Conservation (phyloP, 129 eudicot species). For the Arctium minus region DNA sequence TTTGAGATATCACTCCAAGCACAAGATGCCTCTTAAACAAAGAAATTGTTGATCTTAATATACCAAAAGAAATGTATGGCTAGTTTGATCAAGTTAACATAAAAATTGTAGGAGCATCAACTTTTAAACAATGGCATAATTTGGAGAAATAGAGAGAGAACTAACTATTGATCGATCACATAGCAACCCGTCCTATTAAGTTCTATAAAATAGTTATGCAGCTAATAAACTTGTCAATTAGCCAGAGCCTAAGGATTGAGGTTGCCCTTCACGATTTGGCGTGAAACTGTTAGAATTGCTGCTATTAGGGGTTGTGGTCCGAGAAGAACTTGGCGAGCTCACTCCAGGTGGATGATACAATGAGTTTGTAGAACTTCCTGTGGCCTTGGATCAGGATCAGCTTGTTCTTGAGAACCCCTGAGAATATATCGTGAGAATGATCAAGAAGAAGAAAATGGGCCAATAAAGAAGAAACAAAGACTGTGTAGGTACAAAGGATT, state of each 20-base stretch:
- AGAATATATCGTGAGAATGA: background rate
- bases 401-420: constrained; percentile 79
- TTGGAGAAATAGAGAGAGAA: background rate
- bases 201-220: background rate
- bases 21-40: constrained; percentile 90
- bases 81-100: background rate
- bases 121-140: background rate
- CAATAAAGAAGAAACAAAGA: too few species aligned
- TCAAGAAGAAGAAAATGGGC: too few species aligned
- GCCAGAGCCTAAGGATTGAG: constrained; percentile 23
- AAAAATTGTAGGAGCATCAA: background rate
- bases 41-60: constrained; percentile 15
- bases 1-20: constrained; percentile 94
- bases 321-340: constrained; percentile 55
- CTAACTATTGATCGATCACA: background rate
- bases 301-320: constrained; percentile 57
- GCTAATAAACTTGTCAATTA: background rate
- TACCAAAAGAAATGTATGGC: background rate
- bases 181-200: background rate
- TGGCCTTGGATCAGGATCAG: constrained; percentile 35
- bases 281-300: constrained; percentile 43
- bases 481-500: too few species aligned
- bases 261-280: constrained; percentile 42
- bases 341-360: constrained; percentile 57
- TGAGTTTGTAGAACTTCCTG: constrained; percentile 51